These are phyloP conservation scores for Scopulariopsis brevicaulis DNA, from an alignment of 2,329 filamentous ascomycete species.

Conservation along the genomic window DNA sequence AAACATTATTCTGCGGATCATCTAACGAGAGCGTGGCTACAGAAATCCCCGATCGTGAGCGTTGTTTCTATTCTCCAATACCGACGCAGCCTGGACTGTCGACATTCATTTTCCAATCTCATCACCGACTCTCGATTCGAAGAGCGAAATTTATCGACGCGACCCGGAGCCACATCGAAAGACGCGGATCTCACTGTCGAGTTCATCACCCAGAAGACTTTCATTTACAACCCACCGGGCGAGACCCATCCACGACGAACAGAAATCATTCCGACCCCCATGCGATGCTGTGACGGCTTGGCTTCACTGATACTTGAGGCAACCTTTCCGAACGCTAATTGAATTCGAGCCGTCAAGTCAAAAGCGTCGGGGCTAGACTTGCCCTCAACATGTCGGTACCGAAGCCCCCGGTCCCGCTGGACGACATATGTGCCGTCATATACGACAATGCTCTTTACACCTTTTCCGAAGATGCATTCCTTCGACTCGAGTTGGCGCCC, in stretches of 20 bases:
- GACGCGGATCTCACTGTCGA: not conserved
- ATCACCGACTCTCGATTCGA: not conserved
- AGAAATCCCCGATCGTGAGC: not conserved
- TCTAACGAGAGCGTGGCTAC: slow-evolving; percentile 6
- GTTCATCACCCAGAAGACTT: not conserved
- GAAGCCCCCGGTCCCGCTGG: slow-evolving; percentile 55
- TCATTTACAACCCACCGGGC: not conserved
- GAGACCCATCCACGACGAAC: not conserved
- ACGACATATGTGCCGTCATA: slow-evolving; percentile 72
- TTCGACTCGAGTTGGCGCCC: slow-evolving; percentile 56
- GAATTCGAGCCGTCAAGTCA: not conserved
- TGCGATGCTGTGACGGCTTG: not conserved
- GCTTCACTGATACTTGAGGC: not conserved
- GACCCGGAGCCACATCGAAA: not conserved
- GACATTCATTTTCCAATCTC: not conserved
- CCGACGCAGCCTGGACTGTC: slow-evolving; percentile 4
- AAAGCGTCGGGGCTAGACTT: not conserved
- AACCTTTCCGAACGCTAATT: not conserved
- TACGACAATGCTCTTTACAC: slow-evolving; percentile 76
- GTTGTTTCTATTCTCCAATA: not conserved
- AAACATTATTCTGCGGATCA: slow-evolving; percentile 15
- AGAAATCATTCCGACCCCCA: not conserved
- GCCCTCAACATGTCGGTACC: slow-evolving; percentile 55
- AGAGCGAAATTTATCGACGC: not conserved
- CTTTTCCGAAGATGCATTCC: slow-evolving; percentile 64